phyloP scores from a whole-genome alignment of 2,329 filamentous ascomycete genomes.

The Fonsecaea erecta region DNA sequence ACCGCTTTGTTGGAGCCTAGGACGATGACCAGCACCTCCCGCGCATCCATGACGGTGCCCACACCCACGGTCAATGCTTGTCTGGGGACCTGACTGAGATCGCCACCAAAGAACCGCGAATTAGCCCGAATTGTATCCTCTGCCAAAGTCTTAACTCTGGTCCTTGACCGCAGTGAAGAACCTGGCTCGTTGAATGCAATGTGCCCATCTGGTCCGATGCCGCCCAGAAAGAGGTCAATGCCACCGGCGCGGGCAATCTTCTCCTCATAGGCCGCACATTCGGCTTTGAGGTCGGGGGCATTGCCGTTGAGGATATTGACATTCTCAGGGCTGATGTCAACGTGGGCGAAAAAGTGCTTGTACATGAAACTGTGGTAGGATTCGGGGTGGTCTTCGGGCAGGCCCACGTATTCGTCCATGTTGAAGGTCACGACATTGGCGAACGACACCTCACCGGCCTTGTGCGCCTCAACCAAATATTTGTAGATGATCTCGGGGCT shows the following conservation, averaged over 20 bases:
- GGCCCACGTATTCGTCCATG: constrained; percentile 89
- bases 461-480: constrained; percentile 64
- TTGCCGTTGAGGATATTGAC: constrained; percentile 86
- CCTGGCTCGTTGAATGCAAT: constrained; percentile 92
- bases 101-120: constrained; percentile 79
- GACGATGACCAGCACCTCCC: constrained; percentile 82
- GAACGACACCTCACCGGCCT: constrained; percentile 70
- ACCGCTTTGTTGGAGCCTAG: constrained; percentile 79
- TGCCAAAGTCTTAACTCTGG: constrained; percentile 82
- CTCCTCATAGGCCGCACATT: constrained; percentile 79
- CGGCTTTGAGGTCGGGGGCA: constrained; percentile 72
- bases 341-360: constrained; percentile 85
- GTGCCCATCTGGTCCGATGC: constrained; percentile 84
- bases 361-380: constrained; percentile 95
- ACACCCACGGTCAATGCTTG: constrained; percentile 86
- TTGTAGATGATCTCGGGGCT: constrained; percentile 79
- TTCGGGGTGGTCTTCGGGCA: constrained; percentile 80
- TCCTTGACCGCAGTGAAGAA: constrained; percentile 75
- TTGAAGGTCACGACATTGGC: constrained; percentile 90
- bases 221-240: constrained; percentile 83
- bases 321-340: constrained; percentile 79
- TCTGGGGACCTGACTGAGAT: constrained; percentile 73
- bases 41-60: constrained; percentile 78
- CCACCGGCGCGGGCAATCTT: constrained; percentile 75
- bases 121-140: constrained; percentile 88